These are phyloP conservation scores for Rubia yunnanensis DNA, from an alignment of 257 asterid genomes.

Conservation along the genomic window DNA sequence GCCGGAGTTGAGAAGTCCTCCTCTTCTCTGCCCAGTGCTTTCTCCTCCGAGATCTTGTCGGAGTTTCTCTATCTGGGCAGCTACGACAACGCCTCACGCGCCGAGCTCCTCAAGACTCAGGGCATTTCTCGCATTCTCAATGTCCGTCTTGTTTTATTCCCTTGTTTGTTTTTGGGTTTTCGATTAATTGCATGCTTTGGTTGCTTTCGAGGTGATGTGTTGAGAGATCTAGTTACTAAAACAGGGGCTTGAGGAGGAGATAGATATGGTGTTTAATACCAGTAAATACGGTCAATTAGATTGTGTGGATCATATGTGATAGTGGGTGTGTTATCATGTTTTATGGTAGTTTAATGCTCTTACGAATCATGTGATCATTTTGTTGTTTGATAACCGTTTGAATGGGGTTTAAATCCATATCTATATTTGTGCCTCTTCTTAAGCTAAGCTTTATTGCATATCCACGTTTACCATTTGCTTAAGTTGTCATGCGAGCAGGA, in stretches of 20 bases:
- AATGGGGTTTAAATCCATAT: not conserved
- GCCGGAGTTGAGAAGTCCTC: conserved; percentile 35
- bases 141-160: conserved; percentile 26
- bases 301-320: not conserved
- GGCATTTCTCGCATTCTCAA: conserved; percentile 90
- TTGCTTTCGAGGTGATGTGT: too few relatives aligned
- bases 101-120: conserved; percentile 85
- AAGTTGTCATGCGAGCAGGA: not conserved
- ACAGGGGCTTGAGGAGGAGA: not conserved
- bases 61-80: conserved; percentile 90
- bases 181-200: not conserved
- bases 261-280: not conserved
- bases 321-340: not conserved
- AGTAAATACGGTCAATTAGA: not conserved
- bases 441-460: not conserved
- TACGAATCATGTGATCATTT: not conserved
- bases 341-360: not conserved
- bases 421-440: not conserved
- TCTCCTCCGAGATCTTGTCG: conserved; percentile 92
- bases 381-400: not conserved
- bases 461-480: not conserved
- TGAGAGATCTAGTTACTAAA: too few relatives aligned
- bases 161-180: not conserved
- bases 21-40: conserved; percentile 63
- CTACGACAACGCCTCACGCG: conserved; percentile 89